Evolutionary conservation across 2,329 filamentous ascomycete species (phyloP).

Genomic region (Clarireedia sp.): DNA sequence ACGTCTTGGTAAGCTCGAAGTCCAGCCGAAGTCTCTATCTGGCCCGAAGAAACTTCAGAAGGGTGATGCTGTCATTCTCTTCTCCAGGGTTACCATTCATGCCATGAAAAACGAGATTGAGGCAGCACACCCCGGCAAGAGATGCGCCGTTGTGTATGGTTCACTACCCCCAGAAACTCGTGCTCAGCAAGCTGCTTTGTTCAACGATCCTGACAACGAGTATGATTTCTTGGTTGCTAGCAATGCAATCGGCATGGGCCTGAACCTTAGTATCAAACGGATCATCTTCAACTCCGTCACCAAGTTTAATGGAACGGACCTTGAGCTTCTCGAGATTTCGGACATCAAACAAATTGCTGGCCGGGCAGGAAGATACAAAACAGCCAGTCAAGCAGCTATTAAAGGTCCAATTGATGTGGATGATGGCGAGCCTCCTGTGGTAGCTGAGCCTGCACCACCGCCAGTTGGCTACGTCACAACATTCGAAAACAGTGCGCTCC

Average conservation of each 20-base stretch:
- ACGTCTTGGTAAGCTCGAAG: slow-evolving; percentile 68
- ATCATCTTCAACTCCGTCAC: slow-evolving; percentile 74
- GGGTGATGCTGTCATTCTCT: slow-evolving; percentile 84
- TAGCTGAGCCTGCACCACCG: neutral
- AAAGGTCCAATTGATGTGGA: slow-evolving; percentile 8
- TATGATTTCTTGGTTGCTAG: slow-evolving; percentile 93
- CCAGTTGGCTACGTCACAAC: slow-evolving; percentile 68
- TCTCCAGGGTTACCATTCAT: slow-evolving; percentile 77
- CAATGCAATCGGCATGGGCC: slow-evolving; percentile 93
- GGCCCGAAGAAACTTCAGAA: slow-evolving; percentile 65
- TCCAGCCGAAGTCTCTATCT: slow-evolving; percentile 51
- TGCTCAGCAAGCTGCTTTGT: slow-evolving; percentile 81
- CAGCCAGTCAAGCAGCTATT: slow-evolving; percentile 50
- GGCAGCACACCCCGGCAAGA: slow-evolving; percentile 55
- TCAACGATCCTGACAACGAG: slow-evolving; percentile 92
- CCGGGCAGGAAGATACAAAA: slow-evolving; percentile 78
- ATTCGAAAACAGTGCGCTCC: slow-evolving; percentile 62
- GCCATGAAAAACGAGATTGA: slow-evolving; percentile 73
- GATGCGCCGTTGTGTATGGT: slow-evolving; percentile 90
- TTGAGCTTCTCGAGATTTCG: slow-evolving; percentile 53
- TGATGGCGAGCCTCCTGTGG: neutral
- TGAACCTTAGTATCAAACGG: slow-evolving; percentile 87
- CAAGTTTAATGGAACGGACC: slow-evolving; percentile 62
- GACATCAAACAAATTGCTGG: slow-evolving; percentile 95
- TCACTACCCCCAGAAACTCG: slow-evolving; percentile 86